These are phyloP conservation scores for Blastomyces emzantsi DNA, from an alignment of 2,329 filamentous ascomycete species.

Conservation along the genomic window DNA sequence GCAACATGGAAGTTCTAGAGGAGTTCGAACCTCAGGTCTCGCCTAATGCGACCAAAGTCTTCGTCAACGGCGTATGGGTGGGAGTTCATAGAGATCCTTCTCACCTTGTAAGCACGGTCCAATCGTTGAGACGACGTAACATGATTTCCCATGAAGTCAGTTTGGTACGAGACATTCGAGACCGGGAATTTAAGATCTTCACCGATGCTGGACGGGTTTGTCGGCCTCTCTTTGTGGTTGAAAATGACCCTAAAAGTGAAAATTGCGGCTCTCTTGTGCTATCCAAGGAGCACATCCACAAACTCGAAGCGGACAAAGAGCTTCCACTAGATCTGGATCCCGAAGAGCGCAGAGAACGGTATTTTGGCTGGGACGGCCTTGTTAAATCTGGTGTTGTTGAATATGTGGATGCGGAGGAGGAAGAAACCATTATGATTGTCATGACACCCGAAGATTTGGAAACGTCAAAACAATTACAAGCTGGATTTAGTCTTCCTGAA, in stretches of 20 bases:
- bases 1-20: constrained; percentile 93
- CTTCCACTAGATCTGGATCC: constrained; percentile 52
- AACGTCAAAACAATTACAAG: constrained; percentile 60
- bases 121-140: constrained; percentile 67
- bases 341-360: constrained; percentile 49
- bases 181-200: constrained; percentile 97
- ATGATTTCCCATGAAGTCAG: constrained; percentile 89
- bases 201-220: constrained; percentile 94
- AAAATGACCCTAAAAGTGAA: constrained; percentile 66
- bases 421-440: constrained; percentile 97
- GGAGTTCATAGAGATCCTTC: constrained; percentile 87
- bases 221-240: constrained; percentile 85
- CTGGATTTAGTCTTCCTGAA: constrained; percentile 50
- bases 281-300: constrained; percentile 71
- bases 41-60: constrained; percentile 92
- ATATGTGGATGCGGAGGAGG: constrained; percentile 95
- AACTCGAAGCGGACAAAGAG: constrained; percentile 64
- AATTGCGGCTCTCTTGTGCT: constrained; percentile 72
- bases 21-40: constrained; percentile 82
- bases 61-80: constrained; percentile 97
- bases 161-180: constrained; percentile 89
- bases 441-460: constrained; percentile 97
- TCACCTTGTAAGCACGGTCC: constrained; percentile 69
- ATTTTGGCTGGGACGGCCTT: constrained; percentile 82
- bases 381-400: constrained; percentile 81